These are phyloP conservation scores for Ilex asprella DNA, from an alignment of 257 asterid species.

Conservation along the genomic window DNA sequence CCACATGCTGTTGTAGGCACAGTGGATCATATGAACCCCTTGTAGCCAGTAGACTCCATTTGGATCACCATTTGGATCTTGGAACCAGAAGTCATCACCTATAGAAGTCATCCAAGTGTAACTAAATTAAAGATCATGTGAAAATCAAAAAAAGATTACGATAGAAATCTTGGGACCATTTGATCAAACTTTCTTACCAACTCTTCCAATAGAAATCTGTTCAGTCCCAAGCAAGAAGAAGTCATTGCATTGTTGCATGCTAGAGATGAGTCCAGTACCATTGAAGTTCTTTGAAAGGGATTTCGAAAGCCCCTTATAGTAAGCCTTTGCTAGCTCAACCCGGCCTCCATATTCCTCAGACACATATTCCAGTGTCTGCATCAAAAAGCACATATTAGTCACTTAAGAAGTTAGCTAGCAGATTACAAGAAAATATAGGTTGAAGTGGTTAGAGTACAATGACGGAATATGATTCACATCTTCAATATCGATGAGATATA, in stretches of 20 bases:
- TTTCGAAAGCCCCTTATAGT: slow-evolving; percentile 55
- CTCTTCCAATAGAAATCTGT: slow-evolving; percentile 73
- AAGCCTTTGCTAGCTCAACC: slow-evolving; percentile 64
- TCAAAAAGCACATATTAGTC: not conserved
- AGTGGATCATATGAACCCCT: slow-evolving; percentile 87
- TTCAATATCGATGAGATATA: not conserved
- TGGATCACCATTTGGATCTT: slow-evolving; percentile 76
- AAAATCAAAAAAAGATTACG: not conserved
- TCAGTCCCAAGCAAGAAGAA: slow-evolving; percentile 66
- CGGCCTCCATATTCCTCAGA: slow-evolving; percentile 61
- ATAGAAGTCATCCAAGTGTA: not conserved
- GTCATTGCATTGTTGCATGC: slow-evolving; percentile 84
- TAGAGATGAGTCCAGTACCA: slow-evolving; percentile 59
- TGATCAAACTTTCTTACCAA: slow-evolving; percentile 33
- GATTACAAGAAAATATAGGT: too few species aligned
- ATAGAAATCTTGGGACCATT: not conserved
- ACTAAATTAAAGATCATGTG: too few species aligned
- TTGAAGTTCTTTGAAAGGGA: slow-evolving; percentile 62
- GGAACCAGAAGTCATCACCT: slow-evolving; percentile 90
- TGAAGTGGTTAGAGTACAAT: too few species aligned
- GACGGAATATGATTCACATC: too few species aligned
- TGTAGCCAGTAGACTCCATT: slow-evolving; percentile 80
- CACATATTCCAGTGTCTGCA: slow-evolving; percentile 51
- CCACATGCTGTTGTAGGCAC: slow-evolving; percentile 85
- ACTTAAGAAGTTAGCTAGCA: not conserved